A percentile compares a stretch with the other conserved stretches of the same genome.
phyloP scores from a whole-genome alignment of 352 stramenopile genomes.

The Pythium plurisporium region DNA sequence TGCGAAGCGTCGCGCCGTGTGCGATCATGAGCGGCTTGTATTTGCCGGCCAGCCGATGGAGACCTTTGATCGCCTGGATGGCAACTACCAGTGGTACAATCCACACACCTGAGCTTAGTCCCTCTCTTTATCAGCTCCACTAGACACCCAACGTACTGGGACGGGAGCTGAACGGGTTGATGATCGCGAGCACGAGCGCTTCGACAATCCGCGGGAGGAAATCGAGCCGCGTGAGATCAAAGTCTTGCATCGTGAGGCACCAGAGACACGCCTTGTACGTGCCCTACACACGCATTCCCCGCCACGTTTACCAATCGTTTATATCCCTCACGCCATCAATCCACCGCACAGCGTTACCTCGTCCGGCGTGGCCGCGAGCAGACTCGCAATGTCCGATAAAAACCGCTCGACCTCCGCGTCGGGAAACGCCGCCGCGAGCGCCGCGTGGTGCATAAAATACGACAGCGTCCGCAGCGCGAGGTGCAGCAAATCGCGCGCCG shows the following conservation, averaged over 20 bases:
- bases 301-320: too few relatives aligned
- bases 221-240: constrained; percentile 38
- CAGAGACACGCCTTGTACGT: constrained; percentile 73
- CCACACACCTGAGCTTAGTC: constrained; percentile 2
- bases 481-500: constrained; percentile 34
- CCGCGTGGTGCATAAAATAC: constrained; percentile 59
- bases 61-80: constrained; percentile 55
- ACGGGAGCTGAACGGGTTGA: constrained; percentile 70
- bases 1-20: constrained; percentile 24
- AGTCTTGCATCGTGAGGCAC: constrained; percentile 60
- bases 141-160: constrained; percentile 34
- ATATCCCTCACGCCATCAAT: background rate
- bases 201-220: constrained; percentile 54
- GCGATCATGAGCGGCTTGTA: constrained; percentile 34
- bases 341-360: constrained; percentile 21
- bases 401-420: constrained; percentile 37
- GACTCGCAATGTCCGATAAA: constrained; percentile 41
- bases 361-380: constrained; percentile 51
- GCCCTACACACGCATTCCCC: constrained; percentile 14
- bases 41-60: constrained; percentile 53
- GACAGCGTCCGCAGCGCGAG: constrained; percentile 53
- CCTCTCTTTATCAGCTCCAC: background rate
- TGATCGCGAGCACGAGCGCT: constrained; percentile 55
- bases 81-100: constrained; percentile 38
- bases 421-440: constrained; percentile 33